Percentiles rank a stretch among this genome's conserved stretches.
phyloP scores from a whole-genome alignment of 1,284 basidiomycete genomes.

The Marasmius sp. region DNA sequence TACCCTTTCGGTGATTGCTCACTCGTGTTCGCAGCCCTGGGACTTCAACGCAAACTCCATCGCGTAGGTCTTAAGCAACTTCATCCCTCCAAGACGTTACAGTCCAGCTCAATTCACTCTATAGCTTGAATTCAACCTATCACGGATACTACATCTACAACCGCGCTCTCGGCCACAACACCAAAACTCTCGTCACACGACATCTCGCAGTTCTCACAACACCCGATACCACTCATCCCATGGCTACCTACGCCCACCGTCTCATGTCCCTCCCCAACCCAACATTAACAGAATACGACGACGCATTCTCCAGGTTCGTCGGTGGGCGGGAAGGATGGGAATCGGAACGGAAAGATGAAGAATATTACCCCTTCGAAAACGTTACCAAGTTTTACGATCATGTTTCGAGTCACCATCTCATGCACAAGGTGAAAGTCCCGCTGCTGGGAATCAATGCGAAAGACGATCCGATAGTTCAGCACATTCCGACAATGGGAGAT shows the following conservation, averaged over 20 bases:
- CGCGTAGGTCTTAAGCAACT: constrained; percentile 39
- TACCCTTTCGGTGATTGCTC: constrained; percentile 5
- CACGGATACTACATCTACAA: constrained; percentile 77
- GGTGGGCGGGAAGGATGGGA: constrained; percentile 63
- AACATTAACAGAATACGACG: constrained; percentile 62
- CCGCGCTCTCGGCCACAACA: constrained; percentile 78
- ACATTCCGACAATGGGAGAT: constrained; percentile 58
- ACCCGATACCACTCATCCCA: constrained; percentile 48
- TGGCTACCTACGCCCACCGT: constrained; percentile 47
- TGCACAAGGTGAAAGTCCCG: constrained; percentile 63
- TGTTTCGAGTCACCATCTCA: constrained; percentile 45
- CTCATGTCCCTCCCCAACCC: constrained; percentile 51
- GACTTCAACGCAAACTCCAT: constrained; percentile 62
- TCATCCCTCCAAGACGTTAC: constrained; percentile 15
- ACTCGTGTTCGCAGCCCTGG: constrained; percentile 62
- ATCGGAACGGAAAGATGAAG: constrained; percentile 20
- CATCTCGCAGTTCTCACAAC: constrained; percentile 50
- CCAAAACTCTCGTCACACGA: constrained; percentile 63
- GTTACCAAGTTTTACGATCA: constrained; percentile 13
- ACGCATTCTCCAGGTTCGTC: constrained; percentile 66
- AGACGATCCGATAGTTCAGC: constrained; percentile 87
- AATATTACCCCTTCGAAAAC: constrained; percentile 66
- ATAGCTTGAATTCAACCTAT: constrained; percentile 63
- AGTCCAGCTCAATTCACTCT: background rate
- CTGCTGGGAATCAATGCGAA: constrained; percentile 85